Evolutionary conservation across 306 rosid genomes (phyloP).

Genomic region (Notholithocarpus densiflorus): DNA sequence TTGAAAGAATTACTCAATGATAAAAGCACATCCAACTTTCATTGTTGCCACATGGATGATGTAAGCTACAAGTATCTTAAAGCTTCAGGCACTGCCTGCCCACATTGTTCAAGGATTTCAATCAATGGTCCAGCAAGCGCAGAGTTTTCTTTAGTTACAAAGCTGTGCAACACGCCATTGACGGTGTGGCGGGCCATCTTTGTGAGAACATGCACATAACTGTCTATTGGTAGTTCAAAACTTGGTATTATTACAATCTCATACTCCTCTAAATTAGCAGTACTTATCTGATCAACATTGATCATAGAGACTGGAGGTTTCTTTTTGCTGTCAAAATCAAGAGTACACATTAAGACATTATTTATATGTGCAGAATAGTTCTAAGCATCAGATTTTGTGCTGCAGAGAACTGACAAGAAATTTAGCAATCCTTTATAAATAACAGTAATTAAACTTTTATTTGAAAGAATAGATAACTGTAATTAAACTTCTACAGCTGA

Average conservation of each 20-base stretch:
- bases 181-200: conserved; percentile 58
- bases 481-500: neutral
- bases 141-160: conserved; percentile 41
- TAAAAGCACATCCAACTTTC: conserved; percentile 22
- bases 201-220: conserved; percentile 43
- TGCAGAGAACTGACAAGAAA: neutral
- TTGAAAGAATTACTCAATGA: conserved; percentile 4
- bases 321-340: conserved; percentile 20
- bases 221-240: conserved; percentile 41
- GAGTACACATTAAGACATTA: conserved; percentile 29
- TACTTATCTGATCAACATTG: conserved; percentile 35
- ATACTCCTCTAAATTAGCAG: conserved; percentile 40
- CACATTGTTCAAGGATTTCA: conserved; percentile 52
- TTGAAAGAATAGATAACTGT: neutral
- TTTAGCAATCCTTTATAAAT: neutral
- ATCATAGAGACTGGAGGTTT: conserved; percentile 34
- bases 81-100: conserved; percentile 57
- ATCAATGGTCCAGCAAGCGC: conserved; percentile 45
- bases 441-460: neutral
- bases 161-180: conserved; percentile 54
- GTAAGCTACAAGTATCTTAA: conserved; percentile 39
- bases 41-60: conserved; percentile 29
- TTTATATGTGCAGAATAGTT: neutral
- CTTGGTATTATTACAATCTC: conserved; percentile 47
- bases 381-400: neutral